Percentiles rank a stretch among this genome's conserved stretches.
phyloP scores from a whole-genome alignment of 495 filamentous ascomycete genomes.

The Neurospora hispaniola region DNA sequence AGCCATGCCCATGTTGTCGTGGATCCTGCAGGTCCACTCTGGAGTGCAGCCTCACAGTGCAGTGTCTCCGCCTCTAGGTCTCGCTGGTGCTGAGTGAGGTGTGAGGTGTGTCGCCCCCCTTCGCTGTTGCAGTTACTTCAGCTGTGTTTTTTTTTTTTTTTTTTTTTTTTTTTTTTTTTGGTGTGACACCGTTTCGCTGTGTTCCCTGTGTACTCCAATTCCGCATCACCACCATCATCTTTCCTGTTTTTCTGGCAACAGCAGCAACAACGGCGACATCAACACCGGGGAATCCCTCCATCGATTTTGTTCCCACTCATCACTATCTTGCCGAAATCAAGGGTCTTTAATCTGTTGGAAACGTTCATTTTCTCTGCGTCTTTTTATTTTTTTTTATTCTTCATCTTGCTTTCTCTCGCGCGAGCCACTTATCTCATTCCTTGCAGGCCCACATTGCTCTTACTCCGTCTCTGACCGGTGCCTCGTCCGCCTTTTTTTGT shows the following conservation, averaged over 20 bases:
- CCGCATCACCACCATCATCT: not conserved
- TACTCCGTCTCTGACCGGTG: not conserved
- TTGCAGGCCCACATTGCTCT: not conserved
- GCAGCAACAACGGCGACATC: not conserved
- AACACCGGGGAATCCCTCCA: not conserved
- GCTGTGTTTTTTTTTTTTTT: not conserved
- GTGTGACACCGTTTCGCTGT: not conserved
- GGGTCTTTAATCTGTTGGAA: not conserved
- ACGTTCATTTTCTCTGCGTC: not conserved
- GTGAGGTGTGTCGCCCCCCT: not conserved
- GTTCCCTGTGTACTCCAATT: not conserved
- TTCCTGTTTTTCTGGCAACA: not conserved
- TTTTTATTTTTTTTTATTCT: not conserved
- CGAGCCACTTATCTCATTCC: not conserved
- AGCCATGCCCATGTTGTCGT: not conserved
- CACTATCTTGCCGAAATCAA: not conserved
- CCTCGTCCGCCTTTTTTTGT: not conserved
- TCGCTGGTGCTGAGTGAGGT: not conserved
- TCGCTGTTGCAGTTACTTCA: not conserved
- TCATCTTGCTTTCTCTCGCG: not conserved
- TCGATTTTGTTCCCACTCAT: not conserved
- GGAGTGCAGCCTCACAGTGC: not conserved
- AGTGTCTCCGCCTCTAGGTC: not conserved
- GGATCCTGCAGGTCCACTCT: not conserved
- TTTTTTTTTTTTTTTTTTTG: rapidly evolving